Percentiles rank a stretch among this genome's conserved stretches.
phyloP scores from a whole-genome alignment of 2,329 filamentous ascomycete species.

The Colletotrichum destructivum region DNA sequence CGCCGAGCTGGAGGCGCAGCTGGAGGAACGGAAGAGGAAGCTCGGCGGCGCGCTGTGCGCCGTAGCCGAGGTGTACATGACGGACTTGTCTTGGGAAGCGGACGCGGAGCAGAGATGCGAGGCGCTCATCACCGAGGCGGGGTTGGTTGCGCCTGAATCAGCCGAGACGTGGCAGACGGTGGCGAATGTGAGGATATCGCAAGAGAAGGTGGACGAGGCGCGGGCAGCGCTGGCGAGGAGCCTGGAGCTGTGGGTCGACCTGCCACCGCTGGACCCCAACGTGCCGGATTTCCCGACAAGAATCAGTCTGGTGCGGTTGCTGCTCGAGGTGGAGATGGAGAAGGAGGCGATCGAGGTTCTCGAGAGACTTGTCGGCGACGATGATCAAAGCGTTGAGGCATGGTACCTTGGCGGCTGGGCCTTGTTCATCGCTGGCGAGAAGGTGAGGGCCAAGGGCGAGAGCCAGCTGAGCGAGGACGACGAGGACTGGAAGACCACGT shows the following conservation, averaged over 20 bases:
- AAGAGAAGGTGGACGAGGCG: constrained; percentile 84
- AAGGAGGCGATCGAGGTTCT: constrained; percentile 88
- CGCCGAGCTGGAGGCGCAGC: constrained; percentile 56
- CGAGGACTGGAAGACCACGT: constrained; percentile 72
- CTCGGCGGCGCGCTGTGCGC: constrained; percentile 93
- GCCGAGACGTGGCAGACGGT: constrained; percentile 96
- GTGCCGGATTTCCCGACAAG: constrained; percentile 90
- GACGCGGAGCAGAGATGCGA: constrained; percentile 94
- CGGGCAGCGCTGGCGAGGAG: constrained; percentile 83
- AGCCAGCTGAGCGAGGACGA: constrained; percentile 51
- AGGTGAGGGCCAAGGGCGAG: constrained; percentile 63
- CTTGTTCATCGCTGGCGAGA: constrained; percentile 83
- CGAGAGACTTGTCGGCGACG: constrained; percentile 86
- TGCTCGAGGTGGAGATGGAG: constrained; percentile 93
- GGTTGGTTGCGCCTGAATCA: constrained; percentile 84
- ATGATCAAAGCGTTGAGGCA: constrained; percentile 94
- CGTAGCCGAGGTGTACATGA: constrained; percentile 98
- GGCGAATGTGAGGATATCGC: constrained; percentile 93
- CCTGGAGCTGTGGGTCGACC: constrained; percentile 85
- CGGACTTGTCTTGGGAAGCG: constrained; percentile 92
- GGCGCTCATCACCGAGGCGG: constrained; percentile 88
- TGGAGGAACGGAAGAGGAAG: constrained; percentile 82
- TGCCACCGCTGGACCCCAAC: constrained; percentile 78
- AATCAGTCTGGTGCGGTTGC: constrained; percentile 85
- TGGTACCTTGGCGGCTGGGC: constrained; percentile 99